A percentile compares a stretch with the other conserved stretches of the same genome.
Evolutionary conservation across 208 protist genomes (phyloP).

Genomic region (Novymonas esmeraldas): DNA sequence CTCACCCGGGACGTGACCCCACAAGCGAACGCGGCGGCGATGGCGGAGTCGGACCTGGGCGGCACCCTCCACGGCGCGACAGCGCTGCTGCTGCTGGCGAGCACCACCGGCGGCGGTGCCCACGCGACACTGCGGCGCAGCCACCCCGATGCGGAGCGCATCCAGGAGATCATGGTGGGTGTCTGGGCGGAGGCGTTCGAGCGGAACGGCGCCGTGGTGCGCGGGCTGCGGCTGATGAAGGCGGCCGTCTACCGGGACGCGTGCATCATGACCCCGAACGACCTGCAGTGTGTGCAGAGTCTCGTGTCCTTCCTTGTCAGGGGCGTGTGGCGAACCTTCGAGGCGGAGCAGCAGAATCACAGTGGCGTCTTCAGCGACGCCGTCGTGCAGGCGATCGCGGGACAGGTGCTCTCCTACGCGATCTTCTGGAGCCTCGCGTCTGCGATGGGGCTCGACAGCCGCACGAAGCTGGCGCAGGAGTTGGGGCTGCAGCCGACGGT

Average conservation of each 20-base stretch:
- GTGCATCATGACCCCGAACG: constrained; percentile 95
- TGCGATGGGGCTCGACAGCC: constrained; percentile 53
- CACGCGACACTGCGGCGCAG: constrained; percentile 17
- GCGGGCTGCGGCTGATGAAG: constrained; percentile 72
- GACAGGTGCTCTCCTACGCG: constrained; percentile 84
- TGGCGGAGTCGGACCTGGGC: constrained; percentile 12
- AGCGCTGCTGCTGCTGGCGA: constrained; percentile 3
- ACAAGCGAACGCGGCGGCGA: background rate
- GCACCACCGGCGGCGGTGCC: constrained; percentile 8
- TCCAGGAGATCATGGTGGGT: constrained; percentile 88
- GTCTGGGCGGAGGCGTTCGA: constrained; percentile 87
- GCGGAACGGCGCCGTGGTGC: constrained; percentile 74
- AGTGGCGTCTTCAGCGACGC: constrained; percentile 20
- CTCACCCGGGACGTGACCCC: constrained; percentile 10
- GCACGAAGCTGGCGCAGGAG: constrained; percentile 60
- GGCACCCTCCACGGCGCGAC: constrained; percentile 18
- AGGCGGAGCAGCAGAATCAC: constrained; percentile 87
- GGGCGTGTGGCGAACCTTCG: constrained; percentile 87
- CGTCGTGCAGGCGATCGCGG: constrained; percentile 23
- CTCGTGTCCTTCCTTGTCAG: constrained; percentile 94
- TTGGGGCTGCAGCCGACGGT: constrained; percentile 49
- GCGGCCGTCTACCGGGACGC: constrained; percentile 55
- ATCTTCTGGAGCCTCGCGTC: constrained; percentile 97
- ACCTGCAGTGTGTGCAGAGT: constrained; percentile 88
- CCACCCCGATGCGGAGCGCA: constrained; percentile 66